These are phyloP conservation scores for Apostasia ramifera DNA, from an alignment of 106 monocot genomes.

Conservation along the genomic window DNA sequence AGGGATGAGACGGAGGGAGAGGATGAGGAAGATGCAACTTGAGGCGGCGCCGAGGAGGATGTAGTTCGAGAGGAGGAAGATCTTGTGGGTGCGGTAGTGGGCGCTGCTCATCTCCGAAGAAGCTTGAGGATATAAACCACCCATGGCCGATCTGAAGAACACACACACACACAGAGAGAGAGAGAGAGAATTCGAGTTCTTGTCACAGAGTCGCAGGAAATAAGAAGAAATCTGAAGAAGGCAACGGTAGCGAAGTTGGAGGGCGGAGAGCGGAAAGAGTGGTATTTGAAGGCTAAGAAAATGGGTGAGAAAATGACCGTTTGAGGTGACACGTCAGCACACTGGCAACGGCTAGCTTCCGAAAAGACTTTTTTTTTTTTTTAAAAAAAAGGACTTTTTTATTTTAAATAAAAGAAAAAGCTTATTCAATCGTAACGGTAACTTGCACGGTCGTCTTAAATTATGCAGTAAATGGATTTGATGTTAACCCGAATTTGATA, in stretches of 20 bases:
- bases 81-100: conserved; percentile 42
- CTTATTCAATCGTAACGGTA: no score
- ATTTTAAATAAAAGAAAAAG: background rate
- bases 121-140: background rate
- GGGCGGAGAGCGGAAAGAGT: background rate
- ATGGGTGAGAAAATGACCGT: background rate
- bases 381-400: background rate
- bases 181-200: background rate
- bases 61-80: conserved; percentile 82
- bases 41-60: conserved; percentile 73
- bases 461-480: no score
- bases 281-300: background rate
- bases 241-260: background rate
- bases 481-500: no score
- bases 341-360: background rate
- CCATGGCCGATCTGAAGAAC: background rate
- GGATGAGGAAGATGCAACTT: conserved; percentile 83
- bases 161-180: background rate
- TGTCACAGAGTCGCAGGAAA: background rate
- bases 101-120: background rate
- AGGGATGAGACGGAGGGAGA: conserved; percentile 90
- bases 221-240: background rate
- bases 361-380: background rate
- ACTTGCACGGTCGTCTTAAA: no score
- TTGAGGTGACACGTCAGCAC: background rate